Evolutionary conservation across 495 filamentous ascomycete species (phyloP), one percentile per base, ranked within the genome.

Genomic region (Aspergillus sclerotioniger): DNA sequence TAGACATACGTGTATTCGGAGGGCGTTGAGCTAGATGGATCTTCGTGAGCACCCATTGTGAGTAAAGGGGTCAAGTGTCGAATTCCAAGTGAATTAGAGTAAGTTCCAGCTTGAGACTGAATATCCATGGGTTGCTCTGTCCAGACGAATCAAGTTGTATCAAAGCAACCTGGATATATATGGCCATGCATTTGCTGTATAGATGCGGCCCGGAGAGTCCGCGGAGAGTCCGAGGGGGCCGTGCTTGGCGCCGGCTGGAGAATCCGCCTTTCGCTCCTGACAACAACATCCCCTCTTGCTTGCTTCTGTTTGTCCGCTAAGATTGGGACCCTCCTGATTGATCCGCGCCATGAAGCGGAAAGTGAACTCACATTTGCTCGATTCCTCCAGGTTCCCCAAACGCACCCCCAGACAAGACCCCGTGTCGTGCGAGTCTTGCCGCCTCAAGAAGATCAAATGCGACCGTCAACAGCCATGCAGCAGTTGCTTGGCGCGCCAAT

Each of bases 391-490:
- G n/a, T n/a, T n/a, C n/a, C 41, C 49, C 8, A 72, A 66, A 53
- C 67, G 64, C n/a, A 46, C 51, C 16, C 60, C 66, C 5, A 65
- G 78, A 55, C 78, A 79, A 57, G 76, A 80, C 35, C 79, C 79
- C 0, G 79, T 80, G 2, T 80, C 78, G 0, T 83, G 80, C 53
- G 72, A 75, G 43, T 66, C 59, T 12, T 79, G 76, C 54, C 70
- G 76, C 28, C 64, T 58, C 50, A 79, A 78, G 56, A 79, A 79
- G 61, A 59, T 79, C 32, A 78, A 73, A 63, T 79, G 76, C 51
- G 69, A 78, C 60, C 71, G 75, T 8, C 59, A 62, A 12, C 64
- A 65, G 19, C 80, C 80, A 17, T 82, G 80, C 56, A 68, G 68
- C 16, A 82, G 75, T 49, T 83, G 80, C 53, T 21, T 60, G 13